Evolutionary conservation across 1,139 yeast species (phyloP).

Genomic region (Schwanniomyces etchellsii): DNA sequence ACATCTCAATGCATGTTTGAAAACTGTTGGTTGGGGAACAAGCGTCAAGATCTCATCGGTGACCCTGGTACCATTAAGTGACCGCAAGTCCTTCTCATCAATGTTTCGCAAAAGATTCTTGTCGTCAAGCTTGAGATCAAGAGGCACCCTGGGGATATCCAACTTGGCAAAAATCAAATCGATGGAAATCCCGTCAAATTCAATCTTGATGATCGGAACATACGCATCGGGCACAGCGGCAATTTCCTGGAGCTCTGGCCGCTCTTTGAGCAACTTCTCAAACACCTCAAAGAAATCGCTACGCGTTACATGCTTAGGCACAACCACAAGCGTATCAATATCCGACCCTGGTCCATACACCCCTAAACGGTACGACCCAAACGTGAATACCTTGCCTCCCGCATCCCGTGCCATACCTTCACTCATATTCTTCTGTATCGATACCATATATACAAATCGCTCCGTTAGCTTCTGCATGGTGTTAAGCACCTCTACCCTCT

Average conservation of each 20-base stretch:
- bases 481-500: slow-evolving; percentile 68
- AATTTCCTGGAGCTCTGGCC: slow-evolving; percentile 84
- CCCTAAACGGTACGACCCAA: slow-evolving; percentile 90
- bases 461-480: slow-evolving; percentile 66
- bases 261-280: slow-evolving; percentile 54
- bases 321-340: slow-evolving; percentile 92
- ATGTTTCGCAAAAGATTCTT: slow-evolving; percentile 78
- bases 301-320: slow-evolving; percentile 90
- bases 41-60: slow-evolving; percentile 86
- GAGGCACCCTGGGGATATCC: slow-evolving; percentile 78
- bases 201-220: slow-evolving; percentile 89
- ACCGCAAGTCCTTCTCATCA: slow-evolving; percentile 85
- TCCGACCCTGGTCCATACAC: slow-evolving; percentile 98
- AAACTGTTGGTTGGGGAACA: slow-evolving; percentile 91
- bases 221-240: slow-evolving; percentile 94
- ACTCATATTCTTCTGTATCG: slow-evolving; percentile 79
- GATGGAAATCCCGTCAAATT: slow-evolving; percentile 82
- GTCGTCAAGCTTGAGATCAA: slow-evolving; percentile 68
- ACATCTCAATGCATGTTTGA: slow-evolving; percentile 87
- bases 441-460: slow-evolving; percentile 79
- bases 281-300: slow-evolving; percentile 85
- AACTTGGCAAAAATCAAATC: slow-evolving; percentile 83
- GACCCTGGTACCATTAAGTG: slow-evolving; percentile 93
- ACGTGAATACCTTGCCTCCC: slow-evolving; percentile 94
- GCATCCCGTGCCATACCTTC: slow-evolving; percentile 98